Evolutionary conservation across 176 grass and related monocot species (phyloP), one percentile per base, ranked within the genome.

Genomic region (Pontederia crassipes): DNA sequence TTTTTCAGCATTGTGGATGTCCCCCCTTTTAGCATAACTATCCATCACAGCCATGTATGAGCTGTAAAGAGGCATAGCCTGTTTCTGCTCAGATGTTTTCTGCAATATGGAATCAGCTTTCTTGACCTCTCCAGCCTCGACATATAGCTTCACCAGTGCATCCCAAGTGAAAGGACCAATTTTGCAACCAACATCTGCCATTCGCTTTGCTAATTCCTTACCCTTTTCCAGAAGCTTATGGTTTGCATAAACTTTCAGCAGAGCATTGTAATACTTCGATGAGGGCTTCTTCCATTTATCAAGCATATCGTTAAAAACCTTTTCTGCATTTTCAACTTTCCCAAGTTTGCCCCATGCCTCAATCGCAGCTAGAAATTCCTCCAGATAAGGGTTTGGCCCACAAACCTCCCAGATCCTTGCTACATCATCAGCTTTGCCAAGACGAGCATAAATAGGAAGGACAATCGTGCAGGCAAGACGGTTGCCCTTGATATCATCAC

Each of bases 341-440:
- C 60, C 60, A 10, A 74, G 49, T 12, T 15, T 64, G 10, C 60
- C 71, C 50, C 59, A 74, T 18, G 71, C 59, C 16, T 74, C 71
- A 1, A 74, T 74, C 14, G 59, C 71, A 64, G 71, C 71, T 55
- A 57, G 9, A 52, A 49, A 56, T 60, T 74, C 71, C 4, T 55
- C 28, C 10, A 57, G 17, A 55, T 12, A 17, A 28, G 71, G 71
- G 7, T 64, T 54, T 10, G 47, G 29, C 17, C 56, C 71, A 16
- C 71, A 74, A 11, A 55, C 59, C 35, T 74, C 64, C 71, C 71
- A 74, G 12, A 74, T 45, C 61, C 71, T 64, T 55, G 50, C 71
- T 40, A 74, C 71, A 26, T 74, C 71, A 48, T 74, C 71, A 64
- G 52, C 71, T 55, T 74, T 74, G 11, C 49, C 71, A 46, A 74